Conservation (phyloP, 306 rosid species). For the Mimosa bimucronata region DNA sequence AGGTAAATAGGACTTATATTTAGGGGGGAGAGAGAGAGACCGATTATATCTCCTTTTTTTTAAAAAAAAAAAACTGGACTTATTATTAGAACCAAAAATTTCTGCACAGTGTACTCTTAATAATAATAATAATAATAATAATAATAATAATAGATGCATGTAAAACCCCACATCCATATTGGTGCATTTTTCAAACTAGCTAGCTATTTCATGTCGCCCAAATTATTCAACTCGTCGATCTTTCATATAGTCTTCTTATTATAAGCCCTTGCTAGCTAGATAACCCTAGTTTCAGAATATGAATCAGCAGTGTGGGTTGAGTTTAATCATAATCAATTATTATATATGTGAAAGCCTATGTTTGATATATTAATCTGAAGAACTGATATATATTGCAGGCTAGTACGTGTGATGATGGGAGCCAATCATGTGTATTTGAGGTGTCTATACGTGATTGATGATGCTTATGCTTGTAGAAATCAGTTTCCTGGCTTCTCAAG, state of each 20-base stretch:
- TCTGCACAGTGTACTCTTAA: too few species aligned
- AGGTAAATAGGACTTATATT: too few species aligned
- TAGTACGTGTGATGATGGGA: conserved; percentile 34
- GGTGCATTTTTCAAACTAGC: neutral
- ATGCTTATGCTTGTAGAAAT: conserved; percentile 89
- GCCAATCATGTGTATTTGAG: conserved; percentile 49
- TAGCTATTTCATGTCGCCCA: neutral
- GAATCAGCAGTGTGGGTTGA: neutral
- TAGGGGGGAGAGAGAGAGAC: too few species aligned
- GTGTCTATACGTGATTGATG: conserved; percentile 49
- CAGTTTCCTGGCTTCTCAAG: conserved; percentile 85
- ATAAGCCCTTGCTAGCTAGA: neutral
- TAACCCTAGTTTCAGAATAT: neutral
- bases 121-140: too few species aligned
- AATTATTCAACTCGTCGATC: neutral
- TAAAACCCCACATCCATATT: too few species aligned
- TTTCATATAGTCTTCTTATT: neutral
- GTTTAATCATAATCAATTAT: neutral
- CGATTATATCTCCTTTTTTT: too few species aligned
- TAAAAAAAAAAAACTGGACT: too few species aligned
- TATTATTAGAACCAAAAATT: too few species aligned
- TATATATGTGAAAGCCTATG: neutral
- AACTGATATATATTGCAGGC: neutral
- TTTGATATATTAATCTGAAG: neutral
- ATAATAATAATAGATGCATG: too few species aligned